These are phyloP conservation scores for California macrophylla DNA, from an alignment of 441 rosid species.

Conservation along the genomic window DNA sequence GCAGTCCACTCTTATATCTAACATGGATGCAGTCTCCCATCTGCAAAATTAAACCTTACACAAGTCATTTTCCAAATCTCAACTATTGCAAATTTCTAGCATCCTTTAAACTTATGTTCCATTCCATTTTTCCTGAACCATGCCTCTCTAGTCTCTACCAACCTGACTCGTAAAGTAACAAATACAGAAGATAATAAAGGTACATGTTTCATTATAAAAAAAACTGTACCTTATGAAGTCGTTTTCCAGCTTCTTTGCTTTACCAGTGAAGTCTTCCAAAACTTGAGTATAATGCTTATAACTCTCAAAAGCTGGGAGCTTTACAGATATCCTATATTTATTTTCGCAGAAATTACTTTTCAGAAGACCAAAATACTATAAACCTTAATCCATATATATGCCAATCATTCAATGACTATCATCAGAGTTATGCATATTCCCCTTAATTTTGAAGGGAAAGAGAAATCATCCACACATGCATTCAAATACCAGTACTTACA, in stretches of 20 bases:
- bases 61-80: background rate
- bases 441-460: background rate
- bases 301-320: conserved; percentile 26
- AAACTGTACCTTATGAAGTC: conserved; percentile 50
- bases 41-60: conserved; percentile 34
- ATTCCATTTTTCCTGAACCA: background rate
- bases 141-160: background rate
- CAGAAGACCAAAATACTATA: background rate
- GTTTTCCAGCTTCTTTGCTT: conserved; percentile 50
- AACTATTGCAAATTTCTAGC: background rate
- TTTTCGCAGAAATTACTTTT: background rate
- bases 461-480: background rate
- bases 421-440: background rate
- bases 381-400: background rate
- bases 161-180: background rate
- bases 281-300: conserved; percentile 31
- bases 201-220: background rate
- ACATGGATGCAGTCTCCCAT: conserved; percentile 47
- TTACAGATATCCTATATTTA: conserved; percentile 34
- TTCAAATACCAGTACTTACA: conserved; percentile 23
- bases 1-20: conserved; percentile 58
- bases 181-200: background rate
- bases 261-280: conserved; percentile 47
- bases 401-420: background rate
- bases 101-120: too few relatives aligned